Base-by-base conservation (phyloP, 2,329 filamentous ascomycete genomes). In the Dactylonectria macrodidyma region DNA sequence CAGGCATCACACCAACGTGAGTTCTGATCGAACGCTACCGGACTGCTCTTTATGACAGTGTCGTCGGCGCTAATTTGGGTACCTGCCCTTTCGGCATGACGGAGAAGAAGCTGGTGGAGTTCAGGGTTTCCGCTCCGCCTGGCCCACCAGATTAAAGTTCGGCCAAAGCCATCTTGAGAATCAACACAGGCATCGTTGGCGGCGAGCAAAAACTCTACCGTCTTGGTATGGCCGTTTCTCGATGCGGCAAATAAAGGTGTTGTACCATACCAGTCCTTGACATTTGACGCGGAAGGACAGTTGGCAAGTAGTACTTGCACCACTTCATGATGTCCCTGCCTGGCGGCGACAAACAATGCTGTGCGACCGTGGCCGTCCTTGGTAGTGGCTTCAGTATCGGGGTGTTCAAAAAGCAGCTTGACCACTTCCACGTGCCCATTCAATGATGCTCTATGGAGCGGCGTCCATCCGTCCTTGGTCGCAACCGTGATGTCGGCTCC, bases 141-240 rank as follows among this genome's bases (percentile, higher is more conserved):
- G 14, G 52, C 34, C 33, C 52, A 55, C 52, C 52, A 55, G 14
- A 38, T 10, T 10, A 41, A 11, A 41, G 8, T 38, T 19, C 52
- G 33, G 33, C 52, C 52, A 24, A 55, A 55, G 24, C 52, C n/a
- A 22, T 55, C 52, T 41, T 24, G 30, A 22, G n/a, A 16, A n/a
- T 14, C 36, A 41, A 41, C 36, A 41, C 36, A 41, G 36, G 36
- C 36, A 16, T 41, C 36, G 12, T 41, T 12, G 36, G 36, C 36
- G 36, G 36, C 36, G 12, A 41, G 9, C 36, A 41, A 41, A 41
- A 41, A 0, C 11, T 41, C 36, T 41, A 16, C 36, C 36, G 36
- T 41, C 9, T 41, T 41, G 36, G 36, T 41, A 41, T 41, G 36
- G 2, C 36, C 36, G 36, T 41, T 41, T 41, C 36, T 41, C 9